Conservation (phyloP, 768 basidiomycete genomes). For the Psilocybe sp. region DNA sequence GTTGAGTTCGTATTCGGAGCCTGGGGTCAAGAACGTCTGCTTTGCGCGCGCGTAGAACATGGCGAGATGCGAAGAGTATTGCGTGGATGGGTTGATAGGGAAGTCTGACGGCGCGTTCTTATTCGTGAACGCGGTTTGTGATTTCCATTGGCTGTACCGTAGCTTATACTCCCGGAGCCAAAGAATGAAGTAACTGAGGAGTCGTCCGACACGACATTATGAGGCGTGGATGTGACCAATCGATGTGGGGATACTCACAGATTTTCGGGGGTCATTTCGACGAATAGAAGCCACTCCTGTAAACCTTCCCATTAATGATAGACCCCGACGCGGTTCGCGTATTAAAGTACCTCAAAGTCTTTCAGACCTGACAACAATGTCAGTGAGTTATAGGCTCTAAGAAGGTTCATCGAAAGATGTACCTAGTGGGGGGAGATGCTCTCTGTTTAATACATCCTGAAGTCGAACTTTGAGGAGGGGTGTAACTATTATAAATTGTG, state of each 20-base stretch:
- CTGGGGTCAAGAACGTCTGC: conserved; percentile 76
- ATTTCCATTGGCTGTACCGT: conserved; percentile 43
- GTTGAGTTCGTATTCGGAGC: conserved; percentile 68
- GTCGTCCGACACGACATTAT: background rate
- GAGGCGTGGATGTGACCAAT: conserved; percentile 10
- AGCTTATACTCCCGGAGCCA: conserved; percentile 75
- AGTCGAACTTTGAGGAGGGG: conserved; percentile 66
- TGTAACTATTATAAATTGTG: conserved; percentile 40
- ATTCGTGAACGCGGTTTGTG: conserved; percentile 29
- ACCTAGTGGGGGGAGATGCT: conserved; percentile 79
- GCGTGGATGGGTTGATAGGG: too few relatives aligned
- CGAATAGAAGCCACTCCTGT: conserved; percentile 78
- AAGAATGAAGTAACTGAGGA: conserved; percentile 67
- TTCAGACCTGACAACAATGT: conserved; percentile 48
- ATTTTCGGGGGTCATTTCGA: conserved; percentile 74
- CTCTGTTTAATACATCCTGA: conserved; percentile 73
- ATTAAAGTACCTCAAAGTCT: conserved; percentile 54
- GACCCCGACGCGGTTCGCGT: background rate
- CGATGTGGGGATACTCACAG: conserved; percentile 41
- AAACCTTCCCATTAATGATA: conserved; percentile 3
- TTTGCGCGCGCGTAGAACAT: conserved; percentile 80
- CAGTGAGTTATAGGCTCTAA: background rate
- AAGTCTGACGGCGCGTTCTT: conserved; percentile 27
- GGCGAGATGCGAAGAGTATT: conserved; percentile 53
- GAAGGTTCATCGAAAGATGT: conserved; percentile 7